These are phyloP conservation scores for Yarrowia divulgata DNA, from an alignment of 805 yeast genomes.

Conservation along the genomic window DNA sequence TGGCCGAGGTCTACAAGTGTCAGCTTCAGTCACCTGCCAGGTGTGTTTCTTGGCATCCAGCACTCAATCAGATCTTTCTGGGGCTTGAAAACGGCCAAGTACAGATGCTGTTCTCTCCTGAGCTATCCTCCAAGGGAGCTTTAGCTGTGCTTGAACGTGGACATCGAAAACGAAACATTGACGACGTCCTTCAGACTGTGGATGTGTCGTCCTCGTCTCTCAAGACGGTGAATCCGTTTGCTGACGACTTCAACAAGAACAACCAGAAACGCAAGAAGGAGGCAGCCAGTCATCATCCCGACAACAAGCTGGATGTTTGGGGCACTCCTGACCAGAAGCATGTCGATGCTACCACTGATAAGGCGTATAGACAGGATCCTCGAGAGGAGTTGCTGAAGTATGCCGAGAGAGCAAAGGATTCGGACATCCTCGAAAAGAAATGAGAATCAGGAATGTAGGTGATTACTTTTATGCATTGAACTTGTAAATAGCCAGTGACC, in stretches of 20 bases:
- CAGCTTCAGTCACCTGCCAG: conserved; percentile 37
- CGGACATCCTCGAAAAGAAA: conserved; percentile 5
- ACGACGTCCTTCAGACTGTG: conserved; percentile 46
- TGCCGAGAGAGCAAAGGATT: conserved; percentile 47
- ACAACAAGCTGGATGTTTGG: conserved; percentile 44
- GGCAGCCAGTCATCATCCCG: conserved; percentile 42
- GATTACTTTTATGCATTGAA: not conserved
- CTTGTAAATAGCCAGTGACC: too few relatives aligned
- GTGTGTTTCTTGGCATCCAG: conserved; percentile 46
- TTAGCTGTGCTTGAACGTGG: conserved; percentile 45
- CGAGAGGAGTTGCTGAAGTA: conserved; percentile 49
- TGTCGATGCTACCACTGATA: conserved; percentile 42
- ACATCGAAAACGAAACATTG: conserved; percentile 48
- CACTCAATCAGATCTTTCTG: conserved; percentile 48
- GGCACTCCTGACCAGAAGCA: conserved; percentile 45
- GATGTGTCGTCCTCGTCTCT: conserved; percentile 42
- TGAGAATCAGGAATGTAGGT: not conserved
- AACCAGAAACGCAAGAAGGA: conserved; percentile 37
- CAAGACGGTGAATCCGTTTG: conserved; percentile 44
- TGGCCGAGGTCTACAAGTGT: conserved; percentile 43
- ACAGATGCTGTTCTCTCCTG: conserved; percentile 47
- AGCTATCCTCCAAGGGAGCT: conserved; percentile 48
- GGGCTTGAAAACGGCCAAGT: conserved; percentile 48
- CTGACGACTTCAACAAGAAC: conserved; percentile 43
- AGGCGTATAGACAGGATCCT: conserved; percentile 47